Evolutionary conservation across 495 filamentous ascomycete genomes (phyloP), one percentile per base, ranked within the genome.

Genomic region (Geoglossum glabrum): DNA sequence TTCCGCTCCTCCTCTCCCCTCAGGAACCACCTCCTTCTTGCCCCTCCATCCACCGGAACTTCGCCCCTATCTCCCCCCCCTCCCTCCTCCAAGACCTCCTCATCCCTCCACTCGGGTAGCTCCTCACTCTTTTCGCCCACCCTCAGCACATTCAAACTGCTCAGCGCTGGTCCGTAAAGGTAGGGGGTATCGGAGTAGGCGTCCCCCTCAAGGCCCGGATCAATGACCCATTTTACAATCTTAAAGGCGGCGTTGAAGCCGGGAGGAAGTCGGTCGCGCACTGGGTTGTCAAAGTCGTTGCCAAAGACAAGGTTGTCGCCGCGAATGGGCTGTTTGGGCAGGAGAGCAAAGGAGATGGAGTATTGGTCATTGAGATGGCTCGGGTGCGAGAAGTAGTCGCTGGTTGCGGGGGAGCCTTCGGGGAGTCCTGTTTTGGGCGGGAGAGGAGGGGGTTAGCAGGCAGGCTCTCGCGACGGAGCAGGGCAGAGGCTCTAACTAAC

Each of bases 201-300:
- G 66, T 98, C 90, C 15, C 86, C 86, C 1, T 95, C 85, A 0
- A 98, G 71, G 0, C 86, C 83, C 0, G 90, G 90, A 65, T 98
- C 92, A 49, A 96, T 77, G 61, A 77, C 78, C 81, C 86, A 90
- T 66, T 85, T 86, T 17, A 89, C 86, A 6, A 94, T 78, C 30
- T 78, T 82, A 68, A 95, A 80, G 0, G 87, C 87, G 0, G 83
- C 79, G 54, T 75, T 76, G 66, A 95, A 94, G 5, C 88, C 90
- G 0, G 84, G 84, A 0, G 92, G 92, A 0, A 98, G 73, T n/a
- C 81, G 75, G 62, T 92, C 82, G 40, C 86, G 79, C 58, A 98
- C 86, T 0, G 90, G 86, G 27, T 82, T 77, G 62, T 92, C 87
- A 60, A 96, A 95, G 69, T 95, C 85, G 67, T 96, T 96, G 19